A percentile compares a stretch with the other conserved stretches of the same genome.
phyloP scores from a whole-genome alignment of 2,329 filamentous ascomycete species.

The Teratosphaeria gauchensis region DNA sequence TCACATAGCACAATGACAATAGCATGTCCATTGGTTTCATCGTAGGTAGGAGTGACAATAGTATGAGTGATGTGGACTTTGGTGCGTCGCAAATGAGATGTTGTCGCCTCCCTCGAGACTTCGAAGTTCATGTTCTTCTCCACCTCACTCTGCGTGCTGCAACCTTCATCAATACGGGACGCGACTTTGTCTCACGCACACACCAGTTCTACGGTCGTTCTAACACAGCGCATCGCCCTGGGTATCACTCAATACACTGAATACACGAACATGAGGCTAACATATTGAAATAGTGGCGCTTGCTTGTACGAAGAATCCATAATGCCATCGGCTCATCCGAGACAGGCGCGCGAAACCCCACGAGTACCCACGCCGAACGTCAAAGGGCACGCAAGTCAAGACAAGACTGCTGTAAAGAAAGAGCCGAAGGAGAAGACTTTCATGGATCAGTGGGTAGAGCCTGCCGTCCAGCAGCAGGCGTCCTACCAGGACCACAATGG shows the following conservation, averaged over 20 bases:
- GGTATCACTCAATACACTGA: constrained; percentile 5
- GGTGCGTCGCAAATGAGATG: neutral
- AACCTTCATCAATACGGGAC: neutral
- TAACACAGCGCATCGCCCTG: constrained; percentile 13
- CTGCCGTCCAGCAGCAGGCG: constrained; percentile 46
- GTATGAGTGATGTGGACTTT: neutral
- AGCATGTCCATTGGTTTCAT: neutral
- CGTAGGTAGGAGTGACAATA: neutral
- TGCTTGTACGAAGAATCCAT: constrained; percentile 1
- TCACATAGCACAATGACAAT: neutral
- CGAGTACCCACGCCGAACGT: neutral
- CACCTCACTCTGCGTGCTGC: neutral
- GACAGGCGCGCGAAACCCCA: neutral
- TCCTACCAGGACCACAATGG: constrained; percentile 73
- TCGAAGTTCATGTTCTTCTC: neutral
- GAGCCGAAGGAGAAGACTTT: constrained; percentile 27
- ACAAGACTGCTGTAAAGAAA: constrained; percentile 32
- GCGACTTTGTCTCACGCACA: neutral
- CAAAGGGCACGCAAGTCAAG: constrained; percentile 10
- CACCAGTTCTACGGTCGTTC: neutral
- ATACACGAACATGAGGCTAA: constrained; percentile 2
- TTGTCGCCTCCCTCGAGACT: neutral
- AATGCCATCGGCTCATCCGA: constrained; percentile 3
- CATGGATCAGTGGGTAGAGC: constrained; percentile 42
- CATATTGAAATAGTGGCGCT: constrained; percentile 4